phyloP scores from a whole-genome alignment of 1,284 basidiomycete genomes.

The Ganoderma lucidum region DNA sequence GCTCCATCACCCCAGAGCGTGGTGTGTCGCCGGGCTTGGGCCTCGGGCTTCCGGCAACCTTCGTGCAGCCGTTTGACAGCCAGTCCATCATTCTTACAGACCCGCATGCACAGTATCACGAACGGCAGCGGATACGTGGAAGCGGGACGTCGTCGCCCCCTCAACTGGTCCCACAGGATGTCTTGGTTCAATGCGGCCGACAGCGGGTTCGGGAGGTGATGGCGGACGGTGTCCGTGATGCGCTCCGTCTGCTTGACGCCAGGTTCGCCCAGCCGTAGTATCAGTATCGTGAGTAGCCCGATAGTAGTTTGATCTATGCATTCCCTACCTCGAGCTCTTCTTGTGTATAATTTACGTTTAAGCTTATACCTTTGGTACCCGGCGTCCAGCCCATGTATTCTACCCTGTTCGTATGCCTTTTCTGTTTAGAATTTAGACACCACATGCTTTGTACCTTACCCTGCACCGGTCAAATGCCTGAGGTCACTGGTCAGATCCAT shows the following conservation, averaged over 20 bases:
- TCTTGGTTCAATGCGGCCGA: slow-evolving; percentile 65
- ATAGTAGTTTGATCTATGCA: neutral
- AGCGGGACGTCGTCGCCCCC: slow-evolving; percentile 56
- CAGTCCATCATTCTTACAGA: slow-evolving; percentile 54
- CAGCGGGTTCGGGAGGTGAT: slow-evolving; percentile 74
- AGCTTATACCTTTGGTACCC: slow-evolving; percentile 18
- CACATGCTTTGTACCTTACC: slow-evolving; percentile 2
- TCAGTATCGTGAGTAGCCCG: neutral
- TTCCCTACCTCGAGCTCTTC: neutral
- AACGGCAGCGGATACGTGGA: slow-evolving; percentile 50
- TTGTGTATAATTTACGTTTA: slow-evolving; percentile 21
- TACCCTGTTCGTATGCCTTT: slow-evolving; percentile 8
- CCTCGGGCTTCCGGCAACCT: slow-evolving; percentile 21
- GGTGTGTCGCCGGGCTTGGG: slow-evolving; percentile 44
- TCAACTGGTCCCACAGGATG: slow-evolving; percentile 63
- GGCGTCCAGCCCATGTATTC: neutral
- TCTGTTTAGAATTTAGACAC: slow-evolving; percentile 5
- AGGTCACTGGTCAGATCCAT: neutral
- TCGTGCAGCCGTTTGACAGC: slow-evolving; percentile 35
- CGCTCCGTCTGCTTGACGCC: slow-evolving; percentile 79
- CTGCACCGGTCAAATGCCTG: neutral
- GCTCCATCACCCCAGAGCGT: slow-evolving; percentile 55
- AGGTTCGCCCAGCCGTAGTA: slow-evolving; percentile 54
- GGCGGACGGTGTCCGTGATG: slow-evolving; percentile 80
- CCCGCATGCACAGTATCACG: slow-evolving; percentile 60